Evolutionary conservation across 371 early-diverging fungal genomes (phyloP).

Genomic region (Mortierella sp.): DNA sequence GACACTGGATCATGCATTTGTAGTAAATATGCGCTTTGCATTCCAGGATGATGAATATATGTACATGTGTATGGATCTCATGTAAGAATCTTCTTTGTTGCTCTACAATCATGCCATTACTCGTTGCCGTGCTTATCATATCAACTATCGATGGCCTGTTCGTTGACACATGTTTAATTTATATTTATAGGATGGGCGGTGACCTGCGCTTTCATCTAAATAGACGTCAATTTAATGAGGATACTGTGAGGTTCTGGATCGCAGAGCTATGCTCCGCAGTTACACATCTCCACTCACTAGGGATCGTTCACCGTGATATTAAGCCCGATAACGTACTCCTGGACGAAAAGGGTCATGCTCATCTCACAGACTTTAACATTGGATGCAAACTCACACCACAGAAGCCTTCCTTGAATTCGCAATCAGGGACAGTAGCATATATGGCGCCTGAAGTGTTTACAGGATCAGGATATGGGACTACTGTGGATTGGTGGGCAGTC

Average conservation of each 20-base stretch:
- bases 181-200: slow-evolving; percentile 79
- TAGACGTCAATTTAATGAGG: slow-evolving; percentile 76
- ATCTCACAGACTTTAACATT: slow-evolving; percentile 88
- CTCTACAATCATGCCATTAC: background rate
- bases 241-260: slow-evolving; percentile 80
- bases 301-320: slow-evolving; percentile 87
- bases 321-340: slow-evolving; percentile 91
- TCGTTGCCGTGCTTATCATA: no score
- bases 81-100: slow-evolving; percentile 64
- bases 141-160: no score
- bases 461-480: slow-evolving; percentile 77
- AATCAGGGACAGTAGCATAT: slow-evolving; percentile 84
- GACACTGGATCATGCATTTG: slow-evolving; percentile 81
- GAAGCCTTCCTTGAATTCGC: slow-evolving; percentile 71
- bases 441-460: slow-evolving; percentile 91
- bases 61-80: slow-evolving; percentile 91
- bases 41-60: slow-evolving; percentile 88
- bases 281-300: slow-evolving; percentile 81
- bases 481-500: slow-evolving; percentile 95
- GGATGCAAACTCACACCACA: slow-evolving; percentile 73
- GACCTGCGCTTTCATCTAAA: slow-evolving; percentile 86
- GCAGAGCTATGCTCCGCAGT: slow-evolving; percentile 83
- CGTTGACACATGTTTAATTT: background rate
- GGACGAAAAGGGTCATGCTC: slow-evolving; percentile 81
- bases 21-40: slow-evolving; percentile 84